These are phyloP conservation scores for Hymenoscyphus albidus DNA, from an alignment of 2,329 filamentous ascomycete species.

Conservation along the genomic window DNA sequence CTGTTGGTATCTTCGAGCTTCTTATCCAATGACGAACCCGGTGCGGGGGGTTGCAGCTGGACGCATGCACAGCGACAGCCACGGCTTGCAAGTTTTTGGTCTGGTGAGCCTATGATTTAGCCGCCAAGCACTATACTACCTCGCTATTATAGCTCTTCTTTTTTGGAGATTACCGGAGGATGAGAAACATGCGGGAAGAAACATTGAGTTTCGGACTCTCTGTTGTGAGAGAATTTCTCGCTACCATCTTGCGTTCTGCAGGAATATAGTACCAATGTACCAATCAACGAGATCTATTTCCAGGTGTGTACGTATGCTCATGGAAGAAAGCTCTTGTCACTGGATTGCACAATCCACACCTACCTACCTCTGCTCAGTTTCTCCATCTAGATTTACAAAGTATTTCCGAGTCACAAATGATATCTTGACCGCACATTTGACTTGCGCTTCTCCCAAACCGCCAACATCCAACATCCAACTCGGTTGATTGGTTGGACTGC, in stretches of 20 bases:
- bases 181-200: neutral
- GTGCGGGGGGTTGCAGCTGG: neutral
- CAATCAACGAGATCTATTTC: neutral
- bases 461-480: neutral
- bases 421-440: conserved; percentile 1
- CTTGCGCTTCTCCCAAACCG: neutral
- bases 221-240: neutral
- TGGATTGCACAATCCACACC: neutral
- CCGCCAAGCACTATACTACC: conserved; percentile 21
- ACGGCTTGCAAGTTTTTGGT: conserved; percentile 27
- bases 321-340: neutral
- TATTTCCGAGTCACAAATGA: neutral
- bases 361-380: neutral
- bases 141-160: conserved; percentile 7
- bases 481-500: neutral
- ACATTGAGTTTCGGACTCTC: neutral
- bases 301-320: neutral
- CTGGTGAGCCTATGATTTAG: conserved; percentile 27
- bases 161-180: conserved; percentile 10
- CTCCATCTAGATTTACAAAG: neutral
- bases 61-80: conserved; percentile 16
- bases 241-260: neutral
- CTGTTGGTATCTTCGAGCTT: conserved; percentile 7
- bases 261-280: neutral
- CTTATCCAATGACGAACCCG: conserved; percentile 12